These are phyloP conservation scores for Linnemannia exigua DNA, from an alignment of 192 early-diverging fungal species.

Conservation along the genomic window DNA sequence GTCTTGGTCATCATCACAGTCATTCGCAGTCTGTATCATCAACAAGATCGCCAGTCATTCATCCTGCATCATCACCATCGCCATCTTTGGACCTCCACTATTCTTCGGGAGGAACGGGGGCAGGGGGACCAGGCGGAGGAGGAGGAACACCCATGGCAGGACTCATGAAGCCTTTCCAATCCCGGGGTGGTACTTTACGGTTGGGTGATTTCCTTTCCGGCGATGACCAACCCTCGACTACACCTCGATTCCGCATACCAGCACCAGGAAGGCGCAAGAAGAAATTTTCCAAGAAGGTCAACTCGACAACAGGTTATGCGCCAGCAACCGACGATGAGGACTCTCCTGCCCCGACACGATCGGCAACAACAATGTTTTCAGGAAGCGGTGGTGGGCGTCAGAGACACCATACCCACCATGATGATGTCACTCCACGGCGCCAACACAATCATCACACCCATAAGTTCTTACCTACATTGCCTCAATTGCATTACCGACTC, in stretches of 20 bases:
- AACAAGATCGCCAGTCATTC: not conserved
- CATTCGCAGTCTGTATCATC: conserved; percentile 6
- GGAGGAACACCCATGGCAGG: not conserved
- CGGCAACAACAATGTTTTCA: not conserved
- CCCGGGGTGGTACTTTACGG: conserved; percentile 15
- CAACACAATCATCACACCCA: not conserved
- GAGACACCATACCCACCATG: conserved; percentile 4
- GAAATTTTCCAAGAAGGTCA: conserved; percentile 28
- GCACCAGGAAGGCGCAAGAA: conserved; percentile 31
- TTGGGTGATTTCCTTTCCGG: conserved; percentile 44
- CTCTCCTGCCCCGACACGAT: conserved; percentile 4
- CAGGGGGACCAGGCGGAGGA: not conserved
- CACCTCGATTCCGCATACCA: conserved; percentile 18
- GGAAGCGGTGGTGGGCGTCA: conserved; percentile 5
- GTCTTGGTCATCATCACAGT: conserved; percentile 17
- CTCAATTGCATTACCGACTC: conserved; percentile 15
- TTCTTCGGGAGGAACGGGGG: not conserved
- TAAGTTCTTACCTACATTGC: conserved; percentile 8
- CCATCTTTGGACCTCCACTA: not conserved
- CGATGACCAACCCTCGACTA: conserved; percentile 33
- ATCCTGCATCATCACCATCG: not conserved
- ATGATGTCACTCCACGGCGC: not conserved
- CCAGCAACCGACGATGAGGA: conserved; percentile 46
- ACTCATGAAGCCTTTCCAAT: conserved; percentile 14
- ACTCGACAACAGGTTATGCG: conserved; percentile 7